These are phyloP conservation scores for Magnolia officinalis DNA, from an alignment of 164 flowering plant species.

Conservation along the genomic window DNA sequence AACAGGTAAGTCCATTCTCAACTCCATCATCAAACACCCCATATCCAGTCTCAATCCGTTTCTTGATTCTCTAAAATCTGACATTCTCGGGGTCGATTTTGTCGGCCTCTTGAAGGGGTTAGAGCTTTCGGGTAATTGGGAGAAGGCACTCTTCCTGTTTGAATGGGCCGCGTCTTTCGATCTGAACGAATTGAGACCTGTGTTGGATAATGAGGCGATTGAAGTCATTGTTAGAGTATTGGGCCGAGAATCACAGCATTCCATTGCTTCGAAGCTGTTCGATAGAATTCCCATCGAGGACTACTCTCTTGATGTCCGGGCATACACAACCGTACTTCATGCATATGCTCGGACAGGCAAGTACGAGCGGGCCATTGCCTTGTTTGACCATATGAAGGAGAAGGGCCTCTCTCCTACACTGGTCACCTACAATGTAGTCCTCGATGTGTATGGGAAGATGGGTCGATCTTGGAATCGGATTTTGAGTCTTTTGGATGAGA, in stretches of 20 bases:
- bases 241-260: conserved; percentile 67
- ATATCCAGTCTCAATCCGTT: conserved; percentile 32
- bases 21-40: conserved; percentile 45
- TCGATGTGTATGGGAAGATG: conserved; percentile 87
- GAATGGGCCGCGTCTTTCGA: conserved; percentile 53
- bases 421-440: conserved; percentile 87
- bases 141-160: conserved; percentile 56
- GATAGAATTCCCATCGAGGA: conserved; percentile 57
- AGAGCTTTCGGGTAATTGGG: conserved; percentile 58
- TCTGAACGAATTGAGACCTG: conserved; percentile 8
- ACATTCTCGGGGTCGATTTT: conserved; percentile 52
- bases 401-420: conserved; percentile 59
- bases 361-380: conserved; percentile 47
- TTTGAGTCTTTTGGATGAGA: conserved; percentile 64
- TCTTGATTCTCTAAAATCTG: conserved; percentile 45
- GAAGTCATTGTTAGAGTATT: conserved; percentile 64
- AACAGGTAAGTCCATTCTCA: conserved; percentile 46
- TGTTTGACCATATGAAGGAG: conserved; percentile 53
- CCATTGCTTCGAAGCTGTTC: conserved; percentile 58
- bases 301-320: conserved; percentile 60
- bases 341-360: conserved; percentile 59
- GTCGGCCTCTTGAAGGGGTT: conserved; percentile 66
- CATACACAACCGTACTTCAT: conserved; percentile 67
- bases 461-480: conserved; percentile 78
- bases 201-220: conserved; percentile 40